Evolutionary conservation across 768 basidiomycete genomes (phyloP), one percentile per base, ranked within the genome.

Genomic region (Kwoniella mangroviensis): DNA sequence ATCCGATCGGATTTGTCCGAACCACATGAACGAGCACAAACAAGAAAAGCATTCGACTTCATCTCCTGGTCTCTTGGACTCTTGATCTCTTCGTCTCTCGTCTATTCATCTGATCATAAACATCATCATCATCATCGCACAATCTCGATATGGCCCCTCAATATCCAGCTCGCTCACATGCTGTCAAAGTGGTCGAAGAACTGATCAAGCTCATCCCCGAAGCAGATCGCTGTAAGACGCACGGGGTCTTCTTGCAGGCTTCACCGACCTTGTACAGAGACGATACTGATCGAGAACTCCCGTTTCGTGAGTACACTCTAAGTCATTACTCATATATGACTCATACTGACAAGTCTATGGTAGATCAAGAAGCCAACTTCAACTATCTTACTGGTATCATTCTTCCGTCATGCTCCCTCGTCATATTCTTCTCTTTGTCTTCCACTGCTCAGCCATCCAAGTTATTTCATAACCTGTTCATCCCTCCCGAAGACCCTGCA

Each of bases 271-370:
- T 71, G 22, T 74, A 43, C 28, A 40, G 77, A 19, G 71, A 78
- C 79, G 93, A 94, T 79, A 94, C 93, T 12, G 93, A 95, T 79
- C 87, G 92, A 41, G 92, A 93, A 83, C 84, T 92, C 53, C 80
- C 85, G 4, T 92, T 93, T 76, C 86, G 88, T 66, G 86, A 86
- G 86, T 83, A 3, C 66, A 63, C 9, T n/a, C 13, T 49, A 21
- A 7, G 34, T 34, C 34, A 34, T 34, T 7, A 22, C 26, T 51
- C 26, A 60, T 22, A 22, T 59, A 3, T 42, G 43, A 22, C 40
- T 54, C 84, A 52, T 70, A 34, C 34, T 34, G 34, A 34, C 5
- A 34, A 6, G 6, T 34, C 34, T 34, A 34, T 7, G 34, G 34
- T 55, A 83, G 82, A 79, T 60, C 76, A 87, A 84, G 93, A 94